These are phyloP conservation scores for Zygosaccharomyces pseudobailii DNA, from an alignment of 1,139 yeast species.

Conservation along the genomic window DNA sequence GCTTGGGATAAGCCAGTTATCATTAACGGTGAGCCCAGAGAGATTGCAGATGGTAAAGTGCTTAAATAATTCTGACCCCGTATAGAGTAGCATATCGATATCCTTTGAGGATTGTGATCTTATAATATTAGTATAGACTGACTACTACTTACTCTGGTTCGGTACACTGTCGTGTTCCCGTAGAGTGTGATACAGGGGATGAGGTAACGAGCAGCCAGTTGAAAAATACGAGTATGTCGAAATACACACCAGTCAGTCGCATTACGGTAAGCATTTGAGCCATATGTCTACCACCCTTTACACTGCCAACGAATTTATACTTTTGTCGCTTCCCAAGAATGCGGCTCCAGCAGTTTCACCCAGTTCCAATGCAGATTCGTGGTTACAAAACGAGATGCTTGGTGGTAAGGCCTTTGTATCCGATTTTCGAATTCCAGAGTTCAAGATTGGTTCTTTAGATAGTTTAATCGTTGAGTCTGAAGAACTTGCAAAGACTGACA, in stretches of 20 bases:
- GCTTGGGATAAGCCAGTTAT: conserved; percentile 76
- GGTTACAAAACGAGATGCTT: conserved; percentile 36
- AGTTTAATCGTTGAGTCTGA: conserved; percentile 87
- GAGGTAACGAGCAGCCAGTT: neutral
- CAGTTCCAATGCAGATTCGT: conserved; percentile 36
- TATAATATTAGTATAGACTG: neutral
- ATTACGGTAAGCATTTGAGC: neutral
- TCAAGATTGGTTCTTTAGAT: conserved; percentile 93
- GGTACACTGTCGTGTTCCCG: neutral
- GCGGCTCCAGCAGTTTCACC: conserved; percentile 47
- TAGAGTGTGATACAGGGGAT: neutral
- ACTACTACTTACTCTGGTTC: neutral
- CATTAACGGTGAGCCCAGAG: conserved; percentile 58
- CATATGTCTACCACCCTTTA: conserved; percentile 26
- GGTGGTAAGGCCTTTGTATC: conserved; percentile 36
- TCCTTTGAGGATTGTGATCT: neutral
- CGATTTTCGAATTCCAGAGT: conserved; percentile 65
- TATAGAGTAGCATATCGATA: too few species aligned
- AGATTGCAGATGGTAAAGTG: conserved; percentile 78
- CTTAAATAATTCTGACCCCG: conserved; percentile 48
- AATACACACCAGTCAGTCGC: neutral
- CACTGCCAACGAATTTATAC: conserved; percentile 34
- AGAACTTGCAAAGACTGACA: conserved; percentile 76
- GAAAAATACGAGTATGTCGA: neutral
- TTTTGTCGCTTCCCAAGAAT: conserved; percentile 45